Evolutionary conservation across 371 early-diverging fungal genomes (phyloP).

Genomic region (Mucor piriformis): DNA sequence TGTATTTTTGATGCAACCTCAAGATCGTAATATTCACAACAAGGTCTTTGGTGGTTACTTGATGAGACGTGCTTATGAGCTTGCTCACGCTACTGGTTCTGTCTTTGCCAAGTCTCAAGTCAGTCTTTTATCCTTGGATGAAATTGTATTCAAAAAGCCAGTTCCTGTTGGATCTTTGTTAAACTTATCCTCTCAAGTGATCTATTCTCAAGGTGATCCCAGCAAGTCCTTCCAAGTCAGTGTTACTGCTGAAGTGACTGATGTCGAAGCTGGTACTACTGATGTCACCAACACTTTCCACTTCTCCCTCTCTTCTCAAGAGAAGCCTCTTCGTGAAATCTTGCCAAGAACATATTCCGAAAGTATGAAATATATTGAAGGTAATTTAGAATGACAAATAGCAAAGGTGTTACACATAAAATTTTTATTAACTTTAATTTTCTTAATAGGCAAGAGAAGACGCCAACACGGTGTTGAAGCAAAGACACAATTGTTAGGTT

Average conservation of each 20-base stretch:
- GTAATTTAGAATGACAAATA: conserved; percentile 31
- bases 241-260: conserved; percentile 79
- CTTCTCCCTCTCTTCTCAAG: conserved; percentile 69
- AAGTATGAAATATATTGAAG: conserved; percentile 76
- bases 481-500: conserved; percentile 14
- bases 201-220: conserved; percentile 57
- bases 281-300: conserved; percentile 84
- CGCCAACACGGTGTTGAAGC: conserved; percentile 24
- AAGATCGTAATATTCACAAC: conserved; percentile 90
- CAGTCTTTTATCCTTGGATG: conserved; percentile 79
- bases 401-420: conserved; percentile 1
- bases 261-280: conserved; percentile 56
- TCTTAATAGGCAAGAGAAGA: conserved; percentile 23
- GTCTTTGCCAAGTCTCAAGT: conserved; percentile 60
- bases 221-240: conserved; percentile 73
- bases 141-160: conserved; percentile 84
- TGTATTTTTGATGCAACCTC: conserved; percentile 74
- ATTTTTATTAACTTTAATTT: not conserved
- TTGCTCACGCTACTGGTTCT: conserved; percentile 77
- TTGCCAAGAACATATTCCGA: conserved; percentile 81
- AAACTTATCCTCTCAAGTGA: conserved; percentile 72
- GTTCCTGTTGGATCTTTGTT: conserved; percentile 91
- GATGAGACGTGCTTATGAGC: conserved; percentile 78
- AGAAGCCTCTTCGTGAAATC: conserved; percentile 31
- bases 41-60: conserved; percentile 88